phyloP scores from a whole-genome alignment of 2,329 filamentous ascomycete genomes.

The Huntiella savannae region DNA sequence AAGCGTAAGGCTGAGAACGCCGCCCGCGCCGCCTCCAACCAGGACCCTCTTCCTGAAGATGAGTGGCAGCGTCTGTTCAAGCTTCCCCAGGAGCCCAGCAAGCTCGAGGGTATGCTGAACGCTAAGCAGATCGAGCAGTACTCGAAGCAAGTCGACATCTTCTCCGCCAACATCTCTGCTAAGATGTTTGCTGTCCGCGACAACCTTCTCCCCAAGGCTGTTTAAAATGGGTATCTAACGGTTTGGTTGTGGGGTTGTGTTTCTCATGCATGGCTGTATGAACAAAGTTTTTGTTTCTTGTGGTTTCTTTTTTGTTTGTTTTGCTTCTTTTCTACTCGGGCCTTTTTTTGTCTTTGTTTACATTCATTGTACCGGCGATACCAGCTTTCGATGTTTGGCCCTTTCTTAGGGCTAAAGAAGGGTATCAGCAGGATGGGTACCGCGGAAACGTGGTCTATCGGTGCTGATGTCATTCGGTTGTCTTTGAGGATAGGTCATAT shows the following conservation, averaged over 20 bases:
- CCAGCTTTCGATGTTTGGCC: background rate
- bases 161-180: conserved; percentile 72
- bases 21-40: conserved; percentile 67
- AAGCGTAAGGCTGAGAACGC: conserved; percentile 96
- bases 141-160: conserved; percentile 88
- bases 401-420: background rate
- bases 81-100: conserved; percentile 82
- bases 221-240: conserved; percentile 5
- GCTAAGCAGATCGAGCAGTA: conserved; percentile 96
- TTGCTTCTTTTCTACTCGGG: conserved; percentile 13
- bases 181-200: conserved; percentile 97
- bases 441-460: too few species aligned
- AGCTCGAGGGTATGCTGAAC: conserved; percentile 85
- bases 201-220: conserved; percentile 38
- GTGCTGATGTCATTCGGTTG: too few species aligned
- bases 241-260: conserved; percentile 1
- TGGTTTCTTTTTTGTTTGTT: conserved; percentile 17
- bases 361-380: conserved; percentile 10
- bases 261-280: conserved; percentile 9
- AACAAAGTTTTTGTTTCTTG: conserved; percentile 14
- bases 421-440: too few species aligned
- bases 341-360: conserved; percentile 15
- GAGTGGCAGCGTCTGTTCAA: conserved; percentile 99
- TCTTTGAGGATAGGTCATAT: background rate
- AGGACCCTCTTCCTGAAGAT: conserved; percentile 75